phyloP scores from a whole-genome alignment of 2,329 filamentous ascomycete species.

The Blastomyces gilchristii region DNA sequence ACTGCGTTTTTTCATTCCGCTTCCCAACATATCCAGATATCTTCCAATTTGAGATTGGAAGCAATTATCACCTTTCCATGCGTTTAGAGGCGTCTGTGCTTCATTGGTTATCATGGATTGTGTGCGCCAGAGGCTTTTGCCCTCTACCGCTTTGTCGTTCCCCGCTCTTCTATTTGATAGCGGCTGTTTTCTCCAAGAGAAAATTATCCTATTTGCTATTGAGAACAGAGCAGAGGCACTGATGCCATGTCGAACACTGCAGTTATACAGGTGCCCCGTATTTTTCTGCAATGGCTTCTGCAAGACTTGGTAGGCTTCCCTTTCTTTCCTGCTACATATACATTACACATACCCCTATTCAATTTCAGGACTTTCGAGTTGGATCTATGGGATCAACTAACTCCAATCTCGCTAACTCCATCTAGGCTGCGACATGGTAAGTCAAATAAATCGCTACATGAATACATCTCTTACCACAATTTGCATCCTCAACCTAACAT shows the following conservation, averaged over 20 bases:
- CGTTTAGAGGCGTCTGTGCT: not conserved
- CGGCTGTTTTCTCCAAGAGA: not conserved
- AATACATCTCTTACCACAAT: not conserved
- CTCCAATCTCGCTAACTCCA: not conserved
- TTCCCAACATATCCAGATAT: not conserved
- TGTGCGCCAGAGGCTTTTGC: not conserved
- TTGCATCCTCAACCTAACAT: not conserved
- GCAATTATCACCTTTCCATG: not conserved
- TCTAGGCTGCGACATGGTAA: slow-evolving; percentile 65
- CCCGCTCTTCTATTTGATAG: not conserved
- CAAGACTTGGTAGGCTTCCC: slow-evolving; percentile 55
- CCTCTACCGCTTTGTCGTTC: not conserved
- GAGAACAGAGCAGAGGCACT: not conserved
- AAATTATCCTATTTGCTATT: not conserved
- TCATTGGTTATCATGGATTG: not conserved
- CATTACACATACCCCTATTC: not conserved
- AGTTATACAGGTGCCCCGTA: slow-evolving; percentile 91
- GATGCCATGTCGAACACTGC: slow-evolving; percentile 1
- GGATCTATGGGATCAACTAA: not conserved
- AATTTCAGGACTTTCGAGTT: not conserved
- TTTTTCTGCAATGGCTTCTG: slow-evolving; percentile 95
- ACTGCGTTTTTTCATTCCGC: not conserved
- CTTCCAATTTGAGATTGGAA: not conserved
- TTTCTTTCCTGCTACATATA: too few relatives aligned
- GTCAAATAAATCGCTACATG: slow-evolving; percentile 11